Percentiles rank a stretch among this genome's conserved stretches.
phyloP scores from a whole-genome alignment of 371 early-diverging fungal species.

The Cokeromyces recurvatus region DNA sequence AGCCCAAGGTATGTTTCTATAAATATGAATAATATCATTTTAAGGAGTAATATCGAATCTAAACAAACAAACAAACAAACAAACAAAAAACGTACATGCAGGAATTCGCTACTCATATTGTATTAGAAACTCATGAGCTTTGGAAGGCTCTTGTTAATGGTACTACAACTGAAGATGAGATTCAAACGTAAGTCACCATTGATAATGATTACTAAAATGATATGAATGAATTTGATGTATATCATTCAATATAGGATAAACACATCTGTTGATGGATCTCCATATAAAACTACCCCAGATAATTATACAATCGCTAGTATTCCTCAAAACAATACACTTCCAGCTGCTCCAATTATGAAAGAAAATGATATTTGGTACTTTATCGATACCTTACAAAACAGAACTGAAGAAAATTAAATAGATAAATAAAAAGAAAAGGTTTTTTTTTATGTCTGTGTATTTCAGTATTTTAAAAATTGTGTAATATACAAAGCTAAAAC shows the following conservation, averaged over 20 bases:
- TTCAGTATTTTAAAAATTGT: no score
- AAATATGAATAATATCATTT: neutral
- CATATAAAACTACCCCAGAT: constrained; percentile 53
- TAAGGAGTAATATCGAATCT: neutral
- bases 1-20: constrained; percentile 54
- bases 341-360: constrained; percentile 49
- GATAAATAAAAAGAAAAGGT: no score
- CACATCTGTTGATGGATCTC: constrained; percentile 59
- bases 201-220: neutral
- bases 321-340: constrained; percentile 37
- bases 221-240: neutral
- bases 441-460: no score
- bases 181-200: constrained; percentile 50
- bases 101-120: constrained; percentile 81
- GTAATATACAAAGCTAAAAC: no score
- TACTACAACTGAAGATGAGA: constrained; percentile 55
- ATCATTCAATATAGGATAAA: constrained; percentile 48
- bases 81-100: constrained; percentile 5
- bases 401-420: no score
- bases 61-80: no score
- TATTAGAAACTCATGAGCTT: constrained; percentile 86
- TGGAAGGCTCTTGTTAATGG: constrained; percentile 86
- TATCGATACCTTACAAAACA: no score
- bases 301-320: constrained; percentile 50
- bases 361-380: constrained; percentile 81